Conservation (phyloP, 2,329 filamentous ascomycete genomes). For the Monosporascus sp. region DNA sequence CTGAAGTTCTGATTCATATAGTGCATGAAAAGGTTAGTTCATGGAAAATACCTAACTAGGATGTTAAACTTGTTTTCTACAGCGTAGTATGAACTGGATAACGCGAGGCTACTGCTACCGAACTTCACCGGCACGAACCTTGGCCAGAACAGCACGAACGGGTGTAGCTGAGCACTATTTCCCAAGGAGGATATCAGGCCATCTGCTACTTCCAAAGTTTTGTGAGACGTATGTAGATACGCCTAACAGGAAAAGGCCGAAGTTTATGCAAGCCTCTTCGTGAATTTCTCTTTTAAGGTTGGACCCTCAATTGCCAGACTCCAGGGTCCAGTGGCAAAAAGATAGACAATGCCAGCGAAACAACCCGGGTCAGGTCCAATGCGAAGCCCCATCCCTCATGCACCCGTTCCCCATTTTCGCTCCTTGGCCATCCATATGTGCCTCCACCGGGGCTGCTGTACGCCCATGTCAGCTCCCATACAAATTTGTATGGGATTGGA, state of each 20-base stretch:
- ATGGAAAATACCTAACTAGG: too few species aligned
- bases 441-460: too few species aligned
- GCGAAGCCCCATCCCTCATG: slow-evolving; percentile 19
- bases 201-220: neutral
- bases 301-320: slow-evolving; percentile 18
- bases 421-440: slow-evolving; percentile 1
- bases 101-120: neutral
- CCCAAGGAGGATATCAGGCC: neutral
- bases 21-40: too few species aligned
- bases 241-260: neutral
- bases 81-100: neutral
- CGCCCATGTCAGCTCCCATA: too few species aligned
- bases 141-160: neutral
- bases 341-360: slow-evolving; percentile 16
- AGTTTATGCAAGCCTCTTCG: neutral
- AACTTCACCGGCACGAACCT: neutral
- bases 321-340: slow-evolving; percentile 28
- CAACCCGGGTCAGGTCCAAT: slow-evolving; percentile 14
- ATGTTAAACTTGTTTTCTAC: too few species aligned
- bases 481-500: too few species aligned
- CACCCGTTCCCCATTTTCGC: slow-evolving; percentile 20
- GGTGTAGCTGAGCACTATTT: neutral
- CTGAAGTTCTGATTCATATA: too few species aligned
- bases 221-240: neutral
- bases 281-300: slow-evolving; percentile 1